Conservation (phyloP, 805 yeast genomes). For the Saturnispora quitensis region DNA sequence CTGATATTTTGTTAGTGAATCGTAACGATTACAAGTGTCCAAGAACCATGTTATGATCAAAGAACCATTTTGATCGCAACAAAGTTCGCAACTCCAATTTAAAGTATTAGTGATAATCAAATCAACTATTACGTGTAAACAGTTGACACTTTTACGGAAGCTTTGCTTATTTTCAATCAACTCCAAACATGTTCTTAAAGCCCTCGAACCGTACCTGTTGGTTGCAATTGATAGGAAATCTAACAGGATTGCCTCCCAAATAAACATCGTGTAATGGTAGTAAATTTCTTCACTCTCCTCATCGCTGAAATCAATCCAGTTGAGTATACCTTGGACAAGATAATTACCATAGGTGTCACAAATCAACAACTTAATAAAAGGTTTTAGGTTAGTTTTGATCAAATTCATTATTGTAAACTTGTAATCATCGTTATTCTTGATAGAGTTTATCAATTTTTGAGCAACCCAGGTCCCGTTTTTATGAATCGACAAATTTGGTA, state of each 20-base stretch:
- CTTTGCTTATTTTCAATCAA: conserved; percentile 3
- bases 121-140: conserved; percentile 47
- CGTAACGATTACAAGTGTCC: conserved; percentile 61
- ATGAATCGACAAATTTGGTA: conserved; percentile 90
- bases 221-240: conserved; percentile 74
- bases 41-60: conserved; percentile 87
- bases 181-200: conserved; percentile 88
- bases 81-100: conserved; percentile 67
- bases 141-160: conserved; percentile 29
- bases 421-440: conserved; percentile 19
- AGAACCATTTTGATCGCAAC: conserved; percentile 80
- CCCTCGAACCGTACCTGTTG: conserved; percentile 92
- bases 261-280: conserved; percentile 64
- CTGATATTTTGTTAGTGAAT: conserved; percentile 44
- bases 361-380: conserved; percentile 76
- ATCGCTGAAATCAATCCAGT: conserved; percentile 44
- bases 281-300: not conserved
- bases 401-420: conserved; percentile 40
- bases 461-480: conserved; percentile 99
- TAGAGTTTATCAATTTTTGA: conserved; percentile 81
- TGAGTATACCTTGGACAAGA: conserved; percentile 88
- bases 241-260: conserved; percentile 72
- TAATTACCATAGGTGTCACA: conserved; percentile 96
- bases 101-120: conserved; percentile 72
- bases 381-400: conserved; percentile 62